Base-by-base conservation (phyloP, 2,329 filamentous ascomycete genomes). In the Fusarium protoensiforme region DNA sequence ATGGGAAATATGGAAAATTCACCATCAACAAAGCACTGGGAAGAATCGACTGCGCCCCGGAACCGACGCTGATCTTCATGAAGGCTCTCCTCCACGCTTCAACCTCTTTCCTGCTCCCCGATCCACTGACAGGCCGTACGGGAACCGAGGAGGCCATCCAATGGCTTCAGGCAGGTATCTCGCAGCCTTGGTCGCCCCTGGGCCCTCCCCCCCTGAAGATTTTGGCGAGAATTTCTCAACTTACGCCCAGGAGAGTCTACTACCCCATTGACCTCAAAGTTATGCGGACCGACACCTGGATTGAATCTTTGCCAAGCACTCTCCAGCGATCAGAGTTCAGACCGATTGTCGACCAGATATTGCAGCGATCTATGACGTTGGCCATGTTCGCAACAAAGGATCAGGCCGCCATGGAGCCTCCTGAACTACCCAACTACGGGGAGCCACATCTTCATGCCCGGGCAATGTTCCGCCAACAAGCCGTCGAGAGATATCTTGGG, bases 71-170 rank as follows among this genome's bases (percentile, higher is more conserved):
- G 1, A 79, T 90, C 0, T 91, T 90, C 64, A 83, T 81, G 0
- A 92, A 91, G 71, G 89, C 89, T 0, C 79, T 86, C 7, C 78
- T 90, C 2, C 91, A 93, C 72, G 91, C 90, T 0, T 82, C 84
- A 11, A 93, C 91, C 0, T 91, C 90, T 0, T 88, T 86, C 39
- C 70, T 86, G 0, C 46, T 92, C 0, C 85, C 89, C 0, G 92
- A 93, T 73, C 83, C 84, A 0, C 81, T 93, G 2, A 92, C 90
- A 0, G 82, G 85, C 0, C 83, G 86, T 0, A 92, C 89, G 1
- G 91, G 91, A 0, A 86, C 85, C 0, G 91, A 93, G 74, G 90
- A 92, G 75, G 86, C 89, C 0, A 68, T 91, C 0, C 78, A 83
- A 2, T 85, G 83, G 58, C 80, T 92, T 0, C 77, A 80, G 18